These are phyloP conservation scores for Crepidotus variabilis DNA, from an alignment of 768 basidiomycete species.

Conservation along the genomic window DNA sequence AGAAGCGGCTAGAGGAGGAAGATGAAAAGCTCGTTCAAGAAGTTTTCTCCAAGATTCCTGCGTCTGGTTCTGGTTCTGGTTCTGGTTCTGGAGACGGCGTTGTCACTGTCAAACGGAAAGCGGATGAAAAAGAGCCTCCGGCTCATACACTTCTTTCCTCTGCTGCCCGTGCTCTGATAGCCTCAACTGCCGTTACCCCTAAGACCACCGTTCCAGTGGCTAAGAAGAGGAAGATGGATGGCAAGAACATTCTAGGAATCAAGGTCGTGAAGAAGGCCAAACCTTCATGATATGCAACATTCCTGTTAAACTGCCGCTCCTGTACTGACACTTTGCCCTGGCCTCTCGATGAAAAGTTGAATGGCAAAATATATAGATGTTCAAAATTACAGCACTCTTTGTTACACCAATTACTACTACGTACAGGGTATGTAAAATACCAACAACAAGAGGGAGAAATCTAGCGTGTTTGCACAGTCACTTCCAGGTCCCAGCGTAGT, in stretches of 20 bases:
- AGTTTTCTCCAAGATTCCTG: slow-evolving; percentile 71
- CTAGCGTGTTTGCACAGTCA: too few species aligned
- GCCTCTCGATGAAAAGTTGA: too few species aligned
- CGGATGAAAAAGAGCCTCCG: slow-evolving; percentile 73
- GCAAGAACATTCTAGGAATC: slow-evolving; percentile 69
- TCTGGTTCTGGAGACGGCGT: slow-evolving; percentile 19
- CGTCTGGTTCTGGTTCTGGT: slow-evolving; percentile 16
- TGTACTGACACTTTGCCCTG: too few species aligned
- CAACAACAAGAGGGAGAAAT: too few species aligned
- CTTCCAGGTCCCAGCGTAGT: too few species aligned
- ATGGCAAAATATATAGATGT: background rate
- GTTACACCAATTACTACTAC: too few species aligned
- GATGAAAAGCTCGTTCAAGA: slow-evolving; percentile 88
- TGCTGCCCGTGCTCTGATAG: slow-evolving; percentile 55
- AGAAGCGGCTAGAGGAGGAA: slow-evolving; percentile 76
- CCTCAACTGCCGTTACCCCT: slow-evolving; percentile 31
- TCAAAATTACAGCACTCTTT: slow-evolving; percentile 14
- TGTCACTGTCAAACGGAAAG: slow-evolving; percentile 85
- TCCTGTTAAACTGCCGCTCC: too few species aligned
- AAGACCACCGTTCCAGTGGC: slow-evolving; percentile 29
- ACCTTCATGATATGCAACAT: background rate
- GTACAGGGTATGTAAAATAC: too few species aligned
- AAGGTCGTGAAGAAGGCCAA: slow-evolving; percentile 60
- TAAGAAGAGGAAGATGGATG: slow-evolving; percentile 62
- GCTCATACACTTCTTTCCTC: slow-evolving; percentile 67